phyloP scores from a whole-genome alignment of 768 basidiomycete genomes.

The Nevesoporus exiguus region DNA sequence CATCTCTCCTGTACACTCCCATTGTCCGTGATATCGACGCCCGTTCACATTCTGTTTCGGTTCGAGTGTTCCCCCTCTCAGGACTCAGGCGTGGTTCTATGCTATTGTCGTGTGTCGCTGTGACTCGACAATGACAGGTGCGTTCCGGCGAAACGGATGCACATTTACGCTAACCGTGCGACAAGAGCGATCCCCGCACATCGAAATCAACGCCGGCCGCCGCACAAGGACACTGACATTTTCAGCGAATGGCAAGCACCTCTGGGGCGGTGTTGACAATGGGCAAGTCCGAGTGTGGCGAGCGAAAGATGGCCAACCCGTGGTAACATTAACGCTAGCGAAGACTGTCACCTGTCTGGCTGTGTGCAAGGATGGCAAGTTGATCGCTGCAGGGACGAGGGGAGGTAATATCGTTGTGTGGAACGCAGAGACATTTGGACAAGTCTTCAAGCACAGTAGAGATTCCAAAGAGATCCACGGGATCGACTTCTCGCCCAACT shows the following conservation, averaged over 20 bases:
- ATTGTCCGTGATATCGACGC: too few species aligned
- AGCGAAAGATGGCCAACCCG: background rate
- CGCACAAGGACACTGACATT: background rate
- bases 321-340: too few species aligned
- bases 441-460: background rate
- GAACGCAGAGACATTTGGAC: background rate
- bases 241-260: background rate
- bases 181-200: background rate
- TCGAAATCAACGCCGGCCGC: background rate
- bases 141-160: background rate
- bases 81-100: too few species aligned
- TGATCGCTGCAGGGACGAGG: background rate
- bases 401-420: background rate
- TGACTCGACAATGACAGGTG: background rate
- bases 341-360: background rate
- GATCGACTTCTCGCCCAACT: background rate
- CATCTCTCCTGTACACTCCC: too few species aligned
- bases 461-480: background rate
- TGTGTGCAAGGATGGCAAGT: background rate
- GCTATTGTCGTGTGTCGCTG: background rate
- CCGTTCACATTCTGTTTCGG: too few species aligned
- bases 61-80: too few species aligned
- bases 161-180: background rate
- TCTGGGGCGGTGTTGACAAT: background rate
- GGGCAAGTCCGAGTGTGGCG: background rate